Conservation (phyloP, 1,139 yeast genomes). For the Suhomyces choctaworum region DNA sequence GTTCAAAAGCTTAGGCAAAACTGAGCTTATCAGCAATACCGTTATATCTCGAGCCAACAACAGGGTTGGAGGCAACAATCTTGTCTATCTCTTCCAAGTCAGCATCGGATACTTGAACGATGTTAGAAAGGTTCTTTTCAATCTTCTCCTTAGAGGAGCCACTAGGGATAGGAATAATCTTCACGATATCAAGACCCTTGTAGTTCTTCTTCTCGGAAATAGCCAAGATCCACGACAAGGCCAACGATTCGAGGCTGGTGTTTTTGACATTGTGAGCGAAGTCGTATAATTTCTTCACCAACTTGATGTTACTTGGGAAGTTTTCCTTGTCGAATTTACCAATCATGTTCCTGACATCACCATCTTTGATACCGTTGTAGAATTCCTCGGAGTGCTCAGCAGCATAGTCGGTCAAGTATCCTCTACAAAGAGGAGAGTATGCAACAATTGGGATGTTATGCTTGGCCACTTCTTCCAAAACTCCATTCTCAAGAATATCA, state of each 20-base stretch:
- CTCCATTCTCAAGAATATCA: conserved; percentile 61
- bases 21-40: too few relatives aligned
- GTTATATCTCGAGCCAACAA: conserved; percentile 58
- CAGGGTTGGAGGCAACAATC: conserved; percentile 37
- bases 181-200: conserved; percentile 40
- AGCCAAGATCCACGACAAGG: conserved; percentile 68
- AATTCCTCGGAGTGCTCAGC: conserved; percentile 40
- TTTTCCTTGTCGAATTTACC: conserved; percentile 64
- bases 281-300: conserved; percentile 45
- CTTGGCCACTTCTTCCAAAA: conserved; percentile 51
- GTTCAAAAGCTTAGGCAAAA: too few relatives aligned
- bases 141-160: conserved; percentile 61
- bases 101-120: conserved; percentile 47
- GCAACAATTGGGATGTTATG: conserved; percentile 65
- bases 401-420: conserved; percentile 63
- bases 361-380: conserved; percentile 44
- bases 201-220: conserved; percentile 29
- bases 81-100: conserved; percentile 54
- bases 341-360: conserved; percentile 53
- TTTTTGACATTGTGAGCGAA: conserved; percentile 48
- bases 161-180: conserved; percentile 77
- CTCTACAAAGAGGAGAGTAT: conserved; percentile 83
- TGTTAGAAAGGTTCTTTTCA: conserved; percentile 52
- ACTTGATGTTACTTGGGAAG: conserved; percentile 49
- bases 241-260: conserved; percentile 63